Conservation (phyloP, 768 basidiomycete species). For the Tulasnella calospora region DNA sequence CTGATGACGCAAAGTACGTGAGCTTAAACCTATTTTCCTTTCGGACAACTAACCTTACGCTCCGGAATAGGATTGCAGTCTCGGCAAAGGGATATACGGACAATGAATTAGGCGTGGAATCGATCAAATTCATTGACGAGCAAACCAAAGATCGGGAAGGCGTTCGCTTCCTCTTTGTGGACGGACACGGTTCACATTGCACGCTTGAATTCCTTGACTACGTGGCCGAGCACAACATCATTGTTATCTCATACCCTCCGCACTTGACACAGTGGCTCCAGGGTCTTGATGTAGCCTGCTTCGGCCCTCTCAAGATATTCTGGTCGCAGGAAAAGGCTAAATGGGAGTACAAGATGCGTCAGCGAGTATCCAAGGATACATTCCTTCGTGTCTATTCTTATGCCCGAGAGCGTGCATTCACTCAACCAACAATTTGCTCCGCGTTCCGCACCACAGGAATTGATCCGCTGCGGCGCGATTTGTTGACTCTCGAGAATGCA, state of each 20-base stretch:
- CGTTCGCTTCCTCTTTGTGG: conserved; percentile 41
- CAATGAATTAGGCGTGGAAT: conserved; percentile 38
- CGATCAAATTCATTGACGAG: conserved; percentile 42
- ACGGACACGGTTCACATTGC: conserved; percentile 48
- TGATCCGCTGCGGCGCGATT: conserved; percentile 38
- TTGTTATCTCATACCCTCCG: conserved; percentile 46
- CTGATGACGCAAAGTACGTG: not conserved
- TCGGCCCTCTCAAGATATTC: conserved; percentile 35
- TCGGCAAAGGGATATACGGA: conserved; percentile 38
- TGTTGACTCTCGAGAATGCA: conserved; percentile 36
- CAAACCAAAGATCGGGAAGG: conserved; percentile 36
- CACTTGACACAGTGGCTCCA: conserved; percentile 41
- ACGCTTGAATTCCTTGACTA: conserved; percentile 38
- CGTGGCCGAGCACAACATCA: conserved; percentile 36
- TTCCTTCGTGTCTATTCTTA: conserved; percentile 39
- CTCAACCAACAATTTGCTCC: conserved; percentile 35
- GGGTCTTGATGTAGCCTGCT: conserved; percentile 25
- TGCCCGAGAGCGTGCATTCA: conserved; percentile 37
- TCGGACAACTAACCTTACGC: conserved; percentile 14
- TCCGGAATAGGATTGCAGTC: not conserved
- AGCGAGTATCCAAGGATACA: conserved; percentile 41
- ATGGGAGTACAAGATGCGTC: conserved; percentile 41
- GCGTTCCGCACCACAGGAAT: conserved; percentile 44
- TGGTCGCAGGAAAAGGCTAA: conserved; percentile 33
- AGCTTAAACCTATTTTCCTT: not conserved